Evolutionary conservation across 768 basidiomycete genomes (phyloP).

Genomic region (Tylopilus cervinicoccineus): DNA sequence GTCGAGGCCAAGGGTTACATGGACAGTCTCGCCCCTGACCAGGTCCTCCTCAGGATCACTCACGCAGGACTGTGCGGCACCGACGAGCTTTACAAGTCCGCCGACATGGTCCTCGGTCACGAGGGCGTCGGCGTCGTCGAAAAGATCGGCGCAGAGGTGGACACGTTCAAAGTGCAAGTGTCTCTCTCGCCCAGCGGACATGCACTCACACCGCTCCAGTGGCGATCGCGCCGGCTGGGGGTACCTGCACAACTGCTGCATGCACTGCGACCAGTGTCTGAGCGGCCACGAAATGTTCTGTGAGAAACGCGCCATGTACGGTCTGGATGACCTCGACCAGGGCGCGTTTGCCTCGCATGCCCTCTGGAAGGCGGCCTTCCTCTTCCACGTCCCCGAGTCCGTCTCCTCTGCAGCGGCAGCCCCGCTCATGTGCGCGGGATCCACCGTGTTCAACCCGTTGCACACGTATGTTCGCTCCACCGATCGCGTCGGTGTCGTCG

Average conservation of each 20-base stretch:
- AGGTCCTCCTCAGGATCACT: slow-evolving; percentile 31
- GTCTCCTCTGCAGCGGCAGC: slow-evolving; percentile 30
- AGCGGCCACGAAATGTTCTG: slow-evolving; percentile 32
- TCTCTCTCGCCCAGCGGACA: background rate
- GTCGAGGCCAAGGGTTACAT: slow-evolving; percentile 14
- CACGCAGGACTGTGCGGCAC: slow-evolving; percentile 38
- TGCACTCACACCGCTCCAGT: slow-evolving; percentile 9
- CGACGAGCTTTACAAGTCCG: slow-evolving; percentile 31
- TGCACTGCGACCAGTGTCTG: slow-evolving; percentile 32
- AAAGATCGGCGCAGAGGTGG: slow-evolving; percentile 29
- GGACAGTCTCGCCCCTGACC: slow-evolving; percentile 19
- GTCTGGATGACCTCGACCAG: slow-evolving; percentile 25
- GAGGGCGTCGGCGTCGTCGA: slow-evolving; percentile 37
- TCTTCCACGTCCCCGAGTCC: slow-evolving; percentile 33
- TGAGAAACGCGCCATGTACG: slow-evolving; percentile 23
- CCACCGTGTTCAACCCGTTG: slow-evolving; percentile 31
- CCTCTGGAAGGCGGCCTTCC: slow-evolving; percentile 31
- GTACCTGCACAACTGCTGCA: slow-evolving; percentile 30
- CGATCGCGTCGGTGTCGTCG: slow-evolving; percentile 33
- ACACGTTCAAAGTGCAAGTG: slow-evolving; percentile 32
- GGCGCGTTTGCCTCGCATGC: slow-evolving; percentile 36
- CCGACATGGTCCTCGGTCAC: slow-evolving; percentile 38
- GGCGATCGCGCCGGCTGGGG: slow-evolving; percentile 38
- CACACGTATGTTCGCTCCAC: slow-evolving; percentile 24
- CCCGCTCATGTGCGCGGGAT: slow-evolving; percentile 37